Evolutionary conservation across 2,329 filamentous ascomycete species (phyloP), one percentile per base, ranked within the genome.

Genomic region (Ciborinia camelliae): DNA sequence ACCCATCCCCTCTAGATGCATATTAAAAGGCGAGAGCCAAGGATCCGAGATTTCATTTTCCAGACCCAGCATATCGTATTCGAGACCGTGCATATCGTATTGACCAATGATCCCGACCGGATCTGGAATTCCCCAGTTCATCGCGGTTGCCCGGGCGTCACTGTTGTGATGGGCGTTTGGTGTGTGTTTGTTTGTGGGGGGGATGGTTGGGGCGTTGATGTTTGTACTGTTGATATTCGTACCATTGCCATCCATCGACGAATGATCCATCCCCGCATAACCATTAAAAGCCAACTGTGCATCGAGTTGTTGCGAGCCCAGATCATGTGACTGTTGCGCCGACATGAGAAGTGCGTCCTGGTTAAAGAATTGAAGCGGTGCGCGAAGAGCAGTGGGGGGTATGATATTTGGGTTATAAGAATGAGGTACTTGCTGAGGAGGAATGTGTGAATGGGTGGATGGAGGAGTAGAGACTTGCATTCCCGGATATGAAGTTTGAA

Each of bases 231-330:
- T 53, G 12, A 53, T 35, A 23, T 73, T 65, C 61, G 74, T 69
- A 18, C 60, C 68, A 20, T 72, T 71, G 28, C 65, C 63, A 51
- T 67, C 68, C 12, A 70, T 63, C 20, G 57, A 76, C 69, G 67
- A 73, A 1, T 79, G 75, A 47, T 84, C 81, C 69, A 75, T 77
- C 71, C 85, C 82, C 10, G 81, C 80, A 72, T 92, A 94, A 1
- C 87, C 89, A 45, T 87, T 87, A 68, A 91, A 91, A 1, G 92
- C 87, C 68, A 92, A 85, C 72, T 92, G 89, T 3, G 89, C 83
- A 71, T 93, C 90, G 18, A 94, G 82, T 66, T 90, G 86, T 66
- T 90, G 86, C 12, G 88, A 86, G 32, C 92, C 78, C 62, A 86
- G 81, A 2, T 78, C 79, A 65, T 80, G 78, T 26, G 77, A 76